Evolutionary conservation across 306 rosid genomes (phyloP), one percentile per base, ranked within the genome.

Genomic region (Malus orientalis): DNA sequence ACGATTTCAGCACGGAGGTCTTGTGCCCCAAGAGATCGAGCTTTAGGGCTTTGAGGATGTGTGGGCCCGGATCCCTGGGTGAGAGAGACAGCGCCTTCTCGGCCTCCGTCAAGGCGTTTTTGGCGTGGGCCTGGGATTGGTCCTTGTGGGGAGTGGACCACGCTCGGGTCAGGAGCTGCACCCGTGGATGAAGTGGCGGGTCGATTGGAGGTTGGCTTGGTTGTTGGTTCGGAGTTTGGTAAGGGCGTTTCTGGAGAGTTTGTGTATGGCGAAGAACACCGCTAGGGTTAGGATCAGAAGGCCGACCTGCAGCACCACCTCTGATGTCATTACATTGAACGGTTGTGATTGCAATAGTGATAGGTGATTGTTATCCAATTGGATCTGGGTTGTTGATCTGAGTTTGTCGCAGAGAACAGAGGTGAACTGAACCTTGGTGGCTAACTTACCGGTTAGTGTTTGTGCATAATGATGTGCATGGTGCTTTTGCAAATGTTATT

Each of bases 61-160:
- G 91, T 3, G 88, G 85, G 54, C 81, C 62, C 16, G 95, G 89
- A 44, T 89, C 86, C 47, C 55, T 81, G 0, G 95, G 97, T 0
- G 85, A 79, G 33, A 86, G 78, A 25, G 88, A 75, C 32, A 91
- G 73, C 6, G 93, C 91, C 55, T 47, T 81, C 40, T 89, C 79
- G 44, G 91, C 86, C 72, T 89, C 89, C 2, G 16, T 4, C 1
- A 89, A 81, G 11, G 96, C 91, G 58, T 25, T 77, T 47, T 72
- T 88, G 15, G 97, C 93, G 84, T 92, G 87, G 73, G 76, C 60
- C 13, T 33, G 27, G 22, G 85, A 74, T 60, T 66, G 88, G 15
- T 79, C 66, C 23, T 69, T 58, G 71, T 76, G 76, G 4, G 83
- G 3, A 13, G 29, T 47, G 40, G 93, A 83, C 79, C 87, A 79